These are phyloP conservation scores for Fusarium austroafricanum DNA, from an alignment of 2,329 filamentous ascomycete genomes.

Conservation along the genomic window DNA sequence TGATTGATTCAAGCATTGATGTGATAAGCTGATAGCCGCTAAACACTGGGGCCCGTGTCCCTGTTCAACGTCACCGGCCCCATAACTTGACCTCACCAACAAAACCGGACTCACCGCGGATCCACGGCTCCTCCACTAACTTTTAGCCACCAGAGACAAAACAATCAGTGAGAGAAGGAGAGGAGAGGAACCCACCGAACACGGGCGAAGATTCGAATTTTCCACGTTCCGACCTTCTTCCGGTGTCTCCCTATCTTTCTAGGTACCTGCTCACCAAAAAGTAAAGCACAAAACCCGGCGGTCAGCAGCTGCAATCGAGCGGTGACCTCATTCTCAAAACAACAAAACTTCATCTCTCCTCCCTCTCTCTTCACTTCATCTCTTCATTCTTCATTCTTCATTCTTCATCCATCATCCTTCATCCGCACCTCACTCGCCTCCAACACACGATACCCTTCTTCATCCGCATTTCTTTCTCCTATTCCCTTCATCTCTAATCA, in stretches of 20 bases:
- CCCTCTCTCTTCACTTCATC: background rate
- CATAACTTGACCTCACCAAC: slow-evolving; percentile 19
- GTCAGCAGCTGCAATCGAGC: slow-evolving; percentile 25
- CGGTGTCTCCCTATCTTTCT: slow-evolving; percentile 15
- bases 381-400: background rate
- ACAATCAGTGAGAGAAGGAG: background rate
- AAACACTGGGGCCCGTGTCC: slow-evolving; percentile 15
- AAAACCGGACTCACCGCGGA: slow-evolving; percentile 12
- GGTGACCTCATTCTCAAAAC: slow-evolving; percentile 38
- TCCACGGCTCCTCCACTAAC: slow-evolving; percentile 12
- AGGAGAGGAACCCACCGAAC: slow-evolving; percentile 31
- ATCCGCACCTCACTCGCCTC: background rate
- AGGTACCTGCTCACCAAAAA: background rate
- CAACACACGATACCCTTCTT: background rate
- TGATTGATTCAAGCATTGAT: slow-evolving; percentile 23
- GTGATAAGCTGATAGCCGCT: slow-evolving; percentile 29
- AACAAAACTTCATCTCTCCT: slow-evolving; percentile 7
- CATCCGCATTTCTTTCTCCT: background rate
- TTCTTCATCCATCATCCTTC: background rate
- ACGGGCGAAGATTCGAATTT: slow-evolving; percentile 31
- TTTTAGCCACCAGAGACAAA: slow-evolving; percentile 24
- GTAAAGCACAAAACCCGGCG: slow-evolving; percentile 36
- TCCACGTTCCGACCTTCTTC: slow-evolving; percentile 31
- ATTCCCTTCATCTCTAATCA: background rate
- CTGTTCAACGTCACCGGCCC: slow-evolving; percentile 24